A percentile compares a stretch with the other conserved stretches of the same genome.
phyloP scores from a whole-genome alignment of 192 early-diverging fungal species.

The Mortierella alpina region DNA sequence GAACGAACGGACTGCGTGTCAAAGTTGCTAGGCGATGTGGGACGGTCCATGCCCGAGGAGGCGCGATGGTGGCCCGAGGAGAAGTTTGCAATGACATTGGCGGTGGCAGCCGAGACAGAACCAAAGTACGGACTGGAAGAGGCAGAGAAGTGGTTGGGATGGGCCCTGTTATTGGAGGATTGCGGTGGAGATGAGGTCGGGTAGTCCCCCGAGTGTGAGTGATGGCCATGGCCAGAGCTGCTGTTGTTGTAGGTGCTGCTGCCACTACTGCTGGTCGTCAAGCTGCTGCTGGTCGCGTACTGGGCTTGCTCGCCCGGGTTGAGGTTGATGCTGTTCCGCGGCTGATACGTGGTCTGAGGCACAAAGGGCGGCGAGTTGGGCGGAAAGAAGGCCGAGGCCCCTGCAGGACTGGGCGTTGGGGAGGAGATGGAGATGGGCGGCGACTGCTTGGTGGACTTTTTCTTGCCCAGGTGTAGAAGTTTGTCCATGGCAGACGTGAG shows the following conservation, averaged over 20 bases:
- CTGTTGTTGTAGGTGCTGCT: conserved; percentile 11
- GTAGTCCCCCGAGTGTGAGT: not conserved
- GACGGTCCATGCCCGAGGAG: conserved; percentile 38
- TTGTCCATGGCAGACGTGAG: conserved; percentile 33
- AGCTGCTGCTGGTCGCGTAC: conserved; percentile 19
- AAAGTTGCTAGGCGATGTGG: conserved; percentile 40
- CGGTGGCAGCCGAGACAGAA: conserved; percentile 38
- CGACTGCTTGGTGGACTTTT: conserved; percentile 37
- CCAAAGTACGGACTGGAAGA: conserved; percentile 39
- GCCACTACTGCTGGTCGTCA: conserved; percentile 6
- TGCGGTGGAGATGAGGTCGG: conserved; percentile 23
- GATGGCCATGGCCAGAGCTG: not conserved
- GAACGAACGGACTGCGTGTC: conserved; percentile 45
- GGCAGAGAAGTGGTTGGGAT: conserved; percentile 21
- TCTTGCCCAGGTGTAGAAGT: conserved; percentile 52
- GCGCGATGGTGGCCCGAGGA: conserved; percentile 40
- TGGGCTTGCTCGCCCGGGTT: conserved; percentile 18
- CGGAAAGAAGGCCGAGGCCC: conserved; percentile 28
- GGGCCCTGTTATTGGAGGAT: conserved; percentile 11
- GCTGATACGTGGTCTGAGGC: conserved; percentile 49
- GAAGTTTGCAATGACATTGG: conserved; percentile 28
- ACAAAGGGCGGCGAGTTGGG: conserved; percentile 19
- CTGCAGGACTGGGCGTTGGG: conserved; percentile 34
- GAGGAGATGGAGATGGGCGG: conserved; percentile 49
- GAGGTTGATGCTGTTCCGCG: conserved; percentile 36